Evolutionary conservation across 129 eudicot species (phyloP).

Genomic region (Tagetes patula): DNA sequence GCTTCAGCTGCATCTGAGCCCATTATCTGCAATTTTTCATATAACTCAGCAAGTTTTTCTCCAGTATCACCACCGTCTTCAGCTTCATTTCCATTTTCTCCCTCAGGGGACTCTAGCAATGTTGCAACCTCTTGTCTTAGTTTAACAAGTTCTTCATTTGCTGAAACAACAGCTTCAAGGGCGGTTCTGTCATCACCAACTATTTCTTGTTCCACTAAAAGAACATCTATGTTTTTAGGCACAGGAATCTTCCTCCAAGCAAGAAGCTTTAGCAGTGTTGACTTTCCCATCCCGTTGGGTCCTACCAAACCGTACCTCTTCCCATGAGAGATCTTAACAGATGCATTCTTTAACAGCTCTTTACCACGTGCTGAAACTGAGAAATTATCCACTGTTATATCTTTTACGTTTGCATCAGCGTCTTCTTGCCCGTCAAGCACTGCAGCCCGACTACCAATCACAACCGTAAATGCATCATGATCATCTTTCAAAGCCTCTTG

Average conservation of each 20-base stretch:
- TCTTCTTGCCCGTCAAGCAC: neutral
- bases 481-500: neutral
- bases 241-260: neutral
- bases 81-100: neutral
- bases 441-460: neutral
- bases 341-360: neutral
- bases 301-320: neutral
- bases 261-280: neutral
- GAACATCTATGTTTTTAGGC: neutral
- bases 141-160: conserved; percentile 5
- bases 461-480: neutral
- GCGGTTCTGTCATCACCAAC: neutral
- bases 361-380: neutral
- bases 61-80: neutral
- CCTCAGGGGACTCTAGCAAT: neutral
- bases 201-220: neutral
- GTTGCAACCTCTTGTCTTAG: conserved; percentile 1
- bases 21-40: neutral
- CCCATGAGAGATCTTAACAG: neutral
- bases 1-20: neutral
- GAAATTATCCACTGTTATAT: neutral
- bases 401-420: neutral
- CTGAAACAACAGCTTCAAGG: neutral
- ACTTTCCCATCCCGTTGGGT: neutral
- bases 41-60: conserved; percentile 3